A percentile compares a stretch with the other conserved stretches of the same genome.
Conservation (phyloP, 257 asterid species). For the Mentha longifolia region DNA sequence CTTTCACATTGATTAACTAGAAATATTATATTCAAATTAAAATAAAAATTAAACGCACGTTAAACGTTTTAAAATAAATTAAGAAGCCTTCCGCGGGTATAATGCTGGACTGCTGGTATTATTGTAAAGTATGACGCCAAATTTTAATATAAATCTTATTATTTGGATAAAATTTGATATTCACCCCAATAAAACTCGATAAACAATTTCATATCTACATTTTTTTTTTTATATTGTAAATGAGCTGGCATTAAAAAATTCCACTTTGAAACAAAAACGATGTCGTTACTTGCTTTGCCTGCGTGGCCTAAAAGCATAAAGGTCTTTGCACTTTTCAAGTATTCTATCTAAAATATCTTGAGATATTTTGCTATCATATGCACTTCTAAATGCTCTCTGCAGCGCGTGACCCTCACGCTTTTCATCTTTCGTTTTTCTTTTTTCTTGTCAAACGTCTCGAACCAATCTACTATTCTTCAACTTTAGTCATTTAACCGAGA, state of each 20-base stretch:
- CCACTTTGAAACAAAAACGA: not conserved
- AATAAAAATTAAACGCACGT: too few species aligned
- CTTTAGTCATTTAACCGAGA: not conserved
- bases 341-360: constrained; percentile 28
- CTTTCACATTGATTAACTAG: too few species aligned
- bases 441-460: not conserved
- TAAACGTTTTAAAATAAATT: too few species aligned
- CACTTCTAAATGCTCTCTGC: not conserved
- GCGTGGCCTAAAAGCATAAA: constrained; percentile 30
- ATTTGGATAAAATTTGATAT: too few species aligned
- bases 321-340: constrained; percentile 35
- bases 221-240: not conserved
- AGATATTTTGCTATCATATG: constrained; percentile 23
- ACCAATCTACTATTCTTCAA: not conserved
- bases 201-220: too few species aligned
- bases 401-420: constrained; percentile 27
- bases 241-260: not conserved
- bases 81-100: too few species aligned
- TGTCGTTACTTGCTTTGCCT: constrained; percentile 11
- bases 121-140: too few species aligned
- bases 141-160: too few species aligned
- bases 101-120: too few species aligned
- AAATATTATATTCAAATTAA: too few species aligned
- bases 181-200: too few species aligned
- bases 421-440: too few species aligned